phyloP scores from a whole-genome alignment of 768 basidiomycete species.

The Xerocomellus amylosporus region DNA sequence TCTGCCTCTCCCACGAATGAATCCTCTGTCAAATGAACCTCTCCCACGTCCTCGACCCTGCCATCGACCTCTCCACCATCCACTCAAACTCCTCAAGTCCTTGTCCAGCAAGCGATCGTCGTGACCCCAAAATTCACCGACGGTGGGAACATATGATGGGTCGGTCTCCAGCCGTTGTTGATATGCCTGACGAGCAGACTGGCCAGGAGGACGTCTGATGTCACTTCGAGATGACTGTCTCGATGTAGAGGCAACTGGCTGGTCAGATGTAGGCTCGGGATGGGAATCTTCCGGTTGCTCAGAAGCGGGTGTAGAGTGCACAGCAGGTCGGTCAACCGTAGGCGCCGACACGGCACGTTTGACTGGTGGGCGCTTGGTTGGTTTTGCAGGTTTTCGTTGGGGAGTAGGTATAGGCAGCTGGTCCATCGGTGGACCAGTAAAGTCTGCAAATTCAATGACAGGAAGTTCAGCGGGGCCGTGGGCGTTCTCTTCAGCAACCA shows the following conservation, averaged over 20 bases:
- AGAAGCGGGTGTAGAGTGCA: slow-evolving; percentile 10
- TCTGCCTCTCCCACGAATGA: slow-evolving; percentile 58
- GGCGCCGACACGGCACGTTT: slow-evolving; percentile 36
- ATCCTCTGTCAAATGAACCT: slow-evolving; percentile 41
- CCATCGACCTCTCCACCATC: slow-evolving; percentile 85
- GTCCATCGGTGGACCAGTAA: slow-evolving; percentile 34
- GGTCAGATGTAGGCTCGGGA: slow-evolving; percentile 23
- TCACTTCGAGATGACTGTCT: slow-evolving; percentile 26
- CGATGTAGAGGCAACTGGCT: slow-evolving; percentile 42
- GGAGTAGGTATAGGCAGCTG: slow-evolving; percentile 34
- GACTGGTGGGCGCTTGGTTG: slow-evolving; percentile 36
- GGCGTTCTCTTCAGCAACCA: slow-evolving; percentile 72
- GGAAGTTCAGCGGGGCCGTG: slow-evolving; percentile 67
- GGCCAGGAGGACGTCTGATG: slow-evolving; percentile 43
- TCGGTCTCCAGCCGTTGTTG: slow-evolving; percentile 78
- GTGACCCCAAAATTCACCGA: slow-evolving; percentile 93
- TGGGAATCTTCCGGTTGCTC: slow-evolving; percentile 18
- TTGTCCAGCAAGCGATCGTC: slow-evolving; percentile 88
- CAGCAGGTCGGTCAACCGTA: slow-evolving; percentile 26
- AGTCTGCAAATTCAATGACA: slow-evolving; percentile 76
- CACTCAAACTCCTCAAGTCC: slow-evolving; percentile 75
- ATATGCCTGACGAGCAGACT: slow-evolving; percentile 80
- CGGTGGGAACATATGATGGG: slow-evolving; percentile 85
- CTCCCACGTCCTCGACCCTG: slow-evolving; percentile 65
- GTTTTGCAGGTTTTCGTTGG: slow-evolving; percentile 43